Conservation (phyloP, 805 yeast genomes). For the Spathaspora sp. region DNA sequence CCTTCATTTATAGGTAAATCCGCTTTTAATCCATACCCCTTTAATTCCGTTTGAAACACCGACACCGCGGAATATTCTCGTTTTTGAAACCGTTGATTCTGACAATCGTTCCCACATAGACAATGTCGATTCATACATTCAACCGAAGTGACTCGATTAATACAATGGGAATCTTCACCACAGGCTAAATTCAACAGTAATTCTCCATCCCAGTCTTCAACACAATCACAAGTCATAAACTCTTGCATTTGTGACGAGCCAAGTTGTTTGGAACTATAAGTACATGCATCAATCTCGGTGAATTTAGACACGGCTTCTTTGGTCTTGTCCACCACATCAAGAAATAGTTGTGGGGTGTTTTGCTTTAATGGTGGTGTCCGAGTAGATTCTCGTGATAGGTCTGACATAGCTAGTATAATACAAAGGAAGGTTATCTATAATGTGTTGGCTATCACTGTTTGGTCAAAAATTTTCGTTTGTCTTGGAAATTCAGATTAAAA, state of each 20-base stretch:
- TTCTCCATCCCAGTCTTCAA: constrained; percentile 42
- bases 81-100: constrained; percentile 84
- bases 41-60: constrained; percentile 75
- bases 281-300: constrained; percentile 51
- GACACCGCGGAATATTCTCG: constrained; percentile 71
- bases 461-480: neutral
- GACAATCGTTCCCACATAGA: constrained; percentile 73
- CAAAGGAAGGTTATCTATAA: too few species aligned
- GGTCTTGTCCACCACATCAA: constrained; percentile 53
- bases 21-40: constrained; percentile 90
- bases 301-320: constrained; percentile 66
- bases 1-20: constrained; percentile 52
- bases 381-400: neutral
- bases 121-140: constrained; percentile 78
- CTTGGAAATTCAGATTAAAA: neutral
- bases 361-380: neutral
- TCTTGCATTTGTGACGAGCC: constrained; percentile 65
- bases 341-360: constrained; percentile 22
- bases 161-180: constrained; percentile 83
- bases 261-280: constrained; percentile 55
- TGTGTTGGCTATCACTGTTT: too few species aligned
- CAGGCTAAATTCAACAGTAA: constrained; percentile 60
- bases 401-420: neutral
- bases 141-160: constrained; percentile 85
- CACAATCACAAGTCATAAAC: constrained; percentile 88